Base-by-base conservation (phyloP, 2,329 filamentous ascomycete species). In the Penicillium sp. region DNA sequence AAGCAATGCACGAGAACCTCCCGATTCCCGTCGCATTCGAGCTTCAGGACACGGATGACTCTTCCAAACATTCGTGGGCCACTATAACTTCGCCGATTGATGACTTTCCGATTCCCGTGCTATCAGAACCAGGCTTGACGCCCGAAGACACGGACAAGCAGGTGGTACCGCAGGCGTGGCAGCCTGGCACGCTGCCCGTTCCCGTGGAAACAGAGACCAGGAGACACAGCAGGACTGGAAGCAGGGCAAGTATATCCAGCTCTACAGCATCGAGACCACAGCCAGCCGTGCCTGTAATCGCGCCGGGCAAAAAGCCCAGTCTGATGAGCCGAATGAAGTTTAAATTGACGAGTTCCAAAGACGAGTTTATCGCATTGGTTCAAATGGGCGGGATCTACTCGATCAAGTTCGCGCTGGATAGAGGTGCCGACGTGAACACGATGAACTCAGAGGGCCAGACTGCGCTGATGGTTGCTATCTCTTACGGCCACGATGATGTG, bases 381-480 rank as follows among this genome's bases (percentile, higher is more conserved):
- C 47, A 49, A 32, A 31, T 33, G 32, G 49, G 43, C 18, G 44
- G 43, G 2, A 9, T 39, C 4, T 23, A 37, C 18, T 18, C 46
- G 1, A 41, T 57, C 1, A 50, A 54, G 32, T 25, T 13, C 3
- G 47, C 54, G 6, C 39, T 59, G n/a, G 42, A 51, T 18, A 55
- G 48, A 42, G 56, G 56, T 4, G 54, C 56, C 1, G 35, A 52
- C 25, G 40, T 37, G 13, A 43, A 59, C 29, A 40, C 45, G n/a
- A 35, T 33, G 35, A 53, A 57, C 10, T 8, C 29, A 4, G 13
- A 45, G 1, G 46, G 47, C 23, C 46, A 54, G 29, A 59, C 54
- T 3, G 48, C 56, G 2, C 43, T 59, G 13, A 59, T 59, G 56
- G 47, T 47, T 7, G 54, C 56, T 9, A 42, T 47, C 12, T 52